These are phyloP conservation scores for Cladosporium oxysporum DNA, from an alignment of 2,329 filamentous ascomycete genomes.

Conservation along the genomic window DNA sequence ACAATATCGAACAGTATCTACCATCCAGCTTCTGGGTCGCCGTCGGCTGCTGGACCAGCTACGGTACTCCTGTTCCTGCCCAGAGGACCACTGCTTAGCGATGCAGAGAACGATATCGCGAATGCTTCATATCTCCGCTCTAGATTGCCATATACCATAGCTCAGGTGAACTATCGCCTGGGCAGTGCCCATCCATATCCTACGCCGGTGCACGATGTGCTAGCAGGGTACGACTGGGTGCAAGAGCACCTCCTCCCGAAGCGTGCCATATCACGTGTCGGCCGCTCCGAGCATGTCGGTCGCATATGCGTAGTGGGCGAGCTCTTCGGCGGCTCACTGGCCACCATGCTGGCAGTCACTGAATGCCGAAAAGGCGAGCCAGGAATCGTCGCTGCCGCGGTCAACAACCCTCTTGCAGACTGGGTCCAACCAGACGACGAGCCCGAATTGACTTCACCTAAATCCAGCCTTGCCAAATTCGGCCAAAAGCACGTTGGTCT, in stretches of 20 bases:
- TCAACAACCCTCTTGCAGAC: conserved; percentile 51
- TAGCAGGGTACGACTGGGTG: conserved; percentile 52
- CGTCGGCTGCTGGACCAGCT: conserved; percentile 31
- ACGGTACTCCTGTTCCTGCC: conserved; percentile 45
- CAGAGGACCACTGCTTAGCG: conserved; percentile 41
- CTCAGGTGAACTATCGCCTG: conserved; percentile 50
- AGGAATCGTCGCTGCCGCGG: conserved; percentile 47
- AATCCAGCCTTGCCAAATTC: conserved; percentile 17
- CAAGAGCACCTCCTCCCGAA: conserved; percentile 40
- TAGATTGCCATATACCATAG: conserved; percentile 43
- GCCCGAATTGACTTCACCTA: conserved; percentile 31
- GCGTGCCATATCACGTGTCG: conserved; percentile 30
- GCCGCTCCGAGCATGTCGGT: conserved; percentile 33
- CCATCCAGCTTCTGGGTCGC: conserved; percentile 27
- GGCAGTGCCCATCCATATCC: conserved; percentile 43
- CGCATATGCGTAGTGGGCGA: conserved; percentile 50
- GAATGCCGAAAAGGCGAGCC: conserved; percentile 47
- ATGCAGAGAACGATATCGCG: conserved; percentile 34
- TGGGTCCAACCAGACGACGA: conserved; percentile 42
- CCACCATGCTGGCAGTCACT: conserved; percentile 52
- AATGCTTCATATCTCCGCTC: conserved; percentile 39
- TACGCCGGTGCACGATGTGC: conserved; percentile 50
- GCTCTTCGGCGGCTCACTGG: conserved; percentile 50
- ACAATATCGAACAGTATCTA: conserved; percentile 24
- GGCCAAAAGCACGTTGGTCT: conserved; percentile 2